phyloP scores from a whole-genome alignment of 116 monocot species.

The Papilionanthe hybrid region DNA sequence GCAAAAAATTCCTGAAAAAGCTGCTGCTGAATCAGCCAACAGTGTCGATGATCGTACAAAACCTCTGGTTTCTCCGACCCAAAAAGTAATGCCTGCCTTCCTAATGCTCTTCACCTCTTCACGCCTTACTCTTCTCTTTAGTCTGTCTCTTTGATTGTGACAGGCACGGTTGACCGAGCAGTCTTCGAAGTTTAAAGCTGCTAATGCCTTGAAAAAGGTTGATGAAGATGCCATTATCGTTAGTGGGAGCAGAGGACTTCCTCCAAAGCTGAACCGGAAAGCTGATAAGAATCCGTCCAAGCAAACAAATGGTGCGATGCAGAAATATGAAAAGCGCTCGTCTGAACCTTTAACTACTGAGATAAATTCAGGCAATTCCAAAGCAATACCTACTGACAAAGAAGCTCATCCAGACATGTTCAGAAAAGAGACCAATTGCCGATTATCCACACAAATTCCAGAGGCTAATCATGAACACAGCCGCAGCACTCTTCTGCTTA shows the following conservation, averaged over 20 bases:
- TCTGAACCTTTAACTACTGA: constrained; percentile 10
- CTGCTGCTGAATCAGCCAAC: background rate
- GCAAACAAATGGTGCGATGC: constrained; percentile 7
- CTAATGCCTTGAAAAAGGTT: constrained; percentile 34
- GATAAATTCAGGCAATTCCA: constrained; percentile 8
- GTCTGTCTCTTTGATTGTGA: constrained; percentile 16
- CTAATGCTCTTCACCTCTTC: constrained; percentile 1
- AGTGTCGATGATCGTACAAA: constrained; percentile 17
- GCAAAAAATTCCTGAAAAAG: constrained; percentile 42
- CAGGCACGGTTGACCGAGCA: constrained; percentile 43
- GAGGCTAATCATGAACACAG: background rate
- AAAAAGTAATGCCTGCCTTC: constrained; percentile 38
- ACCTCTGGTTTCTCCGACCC: constrained; percentile 32
- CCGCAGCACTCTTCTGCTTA: background rate
- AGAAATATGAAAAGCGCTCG: constrained; percentile 15
- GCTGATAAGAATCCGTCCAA: constrained; percentile 31
- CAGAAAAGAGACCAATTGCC: constrained; percentile 25
- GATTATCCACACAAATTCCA: background rate
- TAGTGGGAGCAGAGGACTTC: constrained; percentile 16
- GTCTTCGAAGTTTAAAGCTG: constrained; percentile 43
- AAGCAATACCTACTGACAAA: constrained; percentile 8
- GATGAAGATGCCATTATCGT: constrained; percentile 20
- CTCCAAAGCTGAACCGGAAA: constrained; percentile 7
- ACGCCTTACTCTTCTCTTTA: background rate
- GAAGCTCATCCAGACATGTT: constrained; percentile 6